Evolutionary conservation across 495 filamentous ascomycete genomes (phyloP), one percentile per base, ranked within the genome.

Genomic region (Penicillium odoratum): DNA sequence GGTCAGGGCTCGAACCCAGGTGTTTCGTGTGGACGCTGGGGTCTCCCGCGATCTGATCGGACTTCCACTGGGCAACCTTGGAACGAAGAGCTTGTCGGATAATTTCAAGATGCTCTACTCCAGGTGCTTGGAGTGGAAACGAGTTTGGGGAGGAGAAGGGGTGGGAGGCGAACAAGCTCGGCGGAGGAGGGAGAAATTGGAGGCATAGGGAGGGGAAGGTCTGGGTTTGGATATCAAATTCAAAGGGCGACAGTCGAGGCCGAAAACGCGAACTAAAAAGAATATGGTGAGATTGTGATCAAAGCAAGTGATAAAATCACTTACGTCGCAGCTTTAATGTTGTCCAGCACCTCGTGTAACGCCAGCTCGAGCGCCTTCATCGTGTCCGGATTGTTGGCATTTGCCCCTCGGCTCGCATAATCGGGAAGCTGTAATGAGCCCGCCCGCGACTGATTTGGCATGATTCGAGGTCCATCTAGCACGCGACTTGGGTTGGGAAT

Each of bases 181-280:
- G 85, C 15, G 92, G 92, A 29, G 88, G 77, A 42, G 88, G 85
- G 4, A 97, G 85, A 58, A 93, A 86, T 58, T 87, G 87, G 7
- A 96, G 81, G 40, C 86, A 89, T 21, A 97, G 81, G 18, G 87
- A 86, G 7, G 91, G 91, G 61, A 95, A 96, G 28, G 87, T 88
- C 58, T 94, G 82, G 26, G 85, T 72, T 56, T 89, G 85, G 31
- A 92, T 85, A 56, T 96, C 89, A 72, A 96, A 93, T 59, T 92
- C 85, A 68, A 96, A 96, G 0, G 88, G 88, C 29, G 69, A 81
- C 55, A 69, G 69, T 61, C 67, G 81, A 73, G 73, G 71, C 28
- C 68, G 70, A 33, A 65, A 65, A 43, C 69, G 69, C 13, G 65
- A 67, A 56, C 73, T 78, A 15, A 31, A 48, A 36, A 42, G 26